phyloP scores from a whole-genome alignment of 495 filamentous ascomycete genomes.

The Extremus antarcticus region DNA sequence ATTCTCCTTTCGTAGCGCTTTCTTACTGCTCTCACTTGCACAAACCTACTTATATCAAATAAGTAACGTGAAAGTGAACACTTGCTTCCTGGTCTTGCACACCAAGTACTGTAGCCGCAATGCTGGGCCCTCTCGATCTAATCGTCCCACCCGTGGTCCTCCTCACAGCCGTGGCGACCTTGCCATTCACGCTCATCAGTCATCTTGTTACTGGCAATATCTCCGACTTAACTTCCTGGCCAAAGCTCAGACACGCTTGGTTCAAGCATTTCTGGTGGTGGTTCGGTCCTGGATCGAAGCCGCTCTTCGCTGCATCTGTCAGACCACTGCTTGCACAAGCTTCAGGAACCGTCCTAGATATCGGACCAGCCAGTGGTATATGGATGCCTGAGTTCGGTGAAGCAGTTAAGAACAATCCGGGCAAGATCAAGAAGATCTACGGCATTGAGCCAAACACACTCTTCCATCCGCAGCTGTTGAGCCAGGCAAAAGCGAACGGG shows the following conservation, averaged over 20 bases:
- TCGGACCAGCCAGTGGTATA: slow-evolving; percentile 39
- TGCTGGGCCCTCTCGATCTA: slow-evolving; percentile 4
- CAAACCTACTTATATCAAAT: too few species aligned
- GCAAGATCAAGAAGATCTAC: slow-evolving; percentile 43
- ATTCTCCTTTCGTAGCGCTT: too few species aligned
- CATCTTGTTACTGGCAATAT: background rate
- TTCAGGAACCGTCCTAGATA: slow-evolving; percentile 34
- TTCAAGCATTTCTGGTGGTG: slow-evolving; percentile 6
- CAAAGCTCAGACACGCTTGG: slow-evolving; percentile 1
- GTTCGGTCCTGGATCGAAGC: background rate
- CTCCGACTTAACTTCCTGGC: background rate
- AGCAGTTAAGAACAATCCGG: slow-evolving; percentile 14
- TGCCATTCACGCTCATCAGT: background rate
- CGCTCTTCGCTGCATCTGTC: background rate
- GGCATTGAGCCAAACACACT: slow-evolving; percentile 53
- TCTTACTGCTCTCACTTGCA: too few species aligned
- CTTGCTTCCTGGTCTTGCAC: too few species aligned
- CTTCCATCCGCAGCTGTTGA: slow-evolving; percentile 41
- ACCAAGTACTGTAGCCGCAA: too few species aligned
- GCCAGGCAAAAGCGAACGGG: slow-evolving; percentile 35
- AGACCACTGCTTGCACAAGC: slow-evolving; percentile 6
- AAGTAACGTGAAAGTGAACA: too few species aligned
- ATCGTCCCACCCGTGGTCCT: slow-evolving; percentile 1
- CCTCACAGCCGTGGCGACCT: background rate
- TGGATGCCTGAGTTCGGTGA: slow-evolving; percentile 31